Evolutionary conservation across 306 rosid genomes (phyloP), one percentile per base, ranked within the genome.

Genomic region (Rosa persica): DNA sequence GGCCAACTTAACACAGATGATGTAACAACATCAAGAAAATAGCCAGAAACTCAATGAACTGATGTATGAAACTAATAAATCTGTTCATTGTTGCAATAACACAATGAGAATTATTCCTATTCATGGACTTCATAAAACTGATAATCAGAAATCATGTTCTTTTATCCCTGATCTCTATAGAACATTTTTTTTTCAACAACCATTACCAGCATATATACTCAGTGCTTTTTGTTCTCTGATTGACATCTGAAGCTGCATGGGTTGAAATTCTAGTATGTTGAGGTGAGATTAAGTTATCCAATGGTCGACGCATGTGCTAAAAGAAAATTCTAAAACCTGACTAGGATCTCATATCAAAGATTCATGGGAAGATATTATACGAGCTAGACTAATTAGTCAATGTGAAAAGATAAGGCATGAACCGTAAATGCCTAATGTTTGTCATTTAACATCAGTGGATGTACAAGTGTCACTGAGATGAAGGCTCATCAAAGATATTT

Each of bases 371-470:
- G 36, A 66, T 66, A 15, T 39, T 16, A 20, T 34, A n/a, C 8
- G 20, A 62, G 38, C 8, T 5, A 30, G n/a, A 62, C 43, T 30
- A 62, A 34, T 62, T 62, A 57, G 69, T 74, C 78, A 74, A 39
- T 42, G 52, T 38, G 42, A 62, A 40, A 57, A 22, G 78, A 57
- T 57, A 74, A 23, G 52, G 49, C 49, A 42, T 36, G 66, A 44
- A 55, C 27, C 17, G 17, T 1, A 39, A 55, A 40, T 57, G 67
- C 9, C 22, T 48, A 8, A 49, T 44, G 55, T 12, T 48, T 71
- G 48, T 71, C 62, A 30, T 71, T 38, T 25, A 73, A 19, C 34
- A 58, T 76, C 74, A 71, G 83, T 84, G 84, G 81, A 84, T 72
- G 64, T 67, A 72, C 84, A 57, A 66, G 49, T 58, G 81, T 55